phyloP scores from a whole-genome alignment of 2,329 filamentous ascomycete genomes.

The Pseudogymnoascus sp. region DNA sequence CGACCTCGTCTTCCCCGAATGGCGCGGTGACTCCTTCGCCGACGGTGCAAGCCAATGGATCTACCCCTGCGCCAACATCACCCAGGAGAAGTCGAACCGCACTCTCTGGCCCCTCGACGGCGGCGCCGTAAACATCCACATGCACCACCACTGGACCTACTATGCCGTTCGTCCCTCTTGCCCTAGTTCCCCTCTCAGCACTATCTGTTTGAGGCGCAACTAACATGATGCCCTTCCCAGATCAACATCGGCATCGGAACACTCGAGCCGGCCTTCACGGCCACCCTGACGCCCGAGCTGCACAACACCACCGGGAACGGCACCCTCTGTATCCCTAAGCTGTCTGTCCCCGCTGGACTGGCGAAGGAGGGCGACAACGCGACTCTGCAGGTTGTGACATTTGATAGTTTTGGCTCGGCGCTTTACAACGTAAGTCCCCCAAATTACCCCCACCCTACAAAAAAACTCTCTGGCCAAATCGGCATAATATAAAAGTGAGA shows the following conservation, averaged over 20 bases:
- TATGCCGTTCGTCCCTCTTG: neutral
- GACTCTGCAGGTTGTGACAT: slow-evolving; percentile 62
- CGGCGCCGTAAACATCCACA: slow-evolving; percentile 43
- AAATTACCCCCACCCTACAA: neutral
- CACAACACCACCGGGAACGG: slow-evolving; percentile 54
- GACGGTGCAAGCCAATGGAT: slow-evolving; percentile 25
- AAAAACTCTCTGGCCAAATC: neutral
- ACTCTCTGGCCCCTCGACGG: slow-evolving; percentile 41
- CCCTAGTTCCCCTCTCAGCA: neutral
- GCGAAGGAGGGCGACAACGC: slow-evolving; percentile 53
- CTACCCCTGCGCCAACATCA: slow-evolving; percentile 39
- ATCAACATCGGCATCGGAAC: slow-evolving; percentile 46
- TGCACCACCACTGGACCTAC: slow-evolving; percentile 45
- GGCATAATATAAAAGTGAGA: neutral
- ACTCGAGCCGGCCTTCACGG: slow-evolving; percentile 57
- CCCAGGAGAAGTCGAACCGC: slow-evolving; percentile 36
- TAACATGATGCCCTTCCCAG: neutral
- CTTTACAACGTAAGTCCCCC: slow-evolving; percentile 54
- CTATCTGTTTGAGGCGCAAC: neutral
- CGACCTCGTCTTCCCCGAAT: slow-evolving; percentile 43
- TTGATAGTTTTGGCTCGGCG: slow-evolving; percentile 49
- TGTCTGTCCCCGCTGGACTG: slow-evolving; percentile 46
- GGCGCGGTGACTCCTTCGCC: slow-evolving; percentile 42
- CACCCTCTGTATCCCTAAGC: slow-evolving; percentile 56
- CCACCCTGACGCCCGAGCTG: slow-evolving; percentile 54